phyloP scores from a whole-genome alignment of 768 basidiomycete genomes.

The Suillus americanus region DNA sequence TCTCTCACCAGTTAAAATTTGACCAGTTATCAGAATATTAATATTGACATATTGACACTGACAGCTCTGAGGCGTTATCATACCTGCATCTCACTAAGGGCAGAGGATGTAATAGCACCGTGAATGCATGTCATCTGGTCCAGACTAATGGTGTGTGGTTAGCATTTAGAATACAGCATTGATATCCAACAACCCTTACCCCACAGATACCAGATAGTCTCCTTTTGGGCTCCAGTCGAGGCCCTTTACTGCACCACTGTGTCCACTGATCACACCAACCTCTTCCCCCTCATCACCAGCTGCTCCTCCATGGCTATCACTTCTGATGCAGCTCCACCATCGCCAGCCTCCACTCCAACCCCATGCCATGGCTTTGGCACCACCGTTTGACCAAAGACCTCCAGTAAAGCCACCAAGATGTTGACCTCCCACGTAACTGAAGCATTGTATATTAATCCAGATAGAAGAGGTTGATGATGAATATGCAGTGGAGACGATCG shows the following conservation, averaged over 20 bases:
- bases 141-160: constrained; percentile 44
- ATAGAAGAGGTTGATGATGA: constrained; percentile 52
- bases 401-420: constrained; percentile 91
- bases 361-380: constrained; percentile 72
- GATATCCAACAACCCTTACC: constrained; percentile 47
- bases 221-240: constrained; percentile 87
- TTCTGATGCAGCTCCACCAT: constrained; percentile 61
- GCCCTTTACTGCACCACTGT: constrained; percentile 75
- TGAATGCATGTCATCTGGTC: constrained; percentile 95
- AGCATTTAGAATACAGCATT: not conserved
- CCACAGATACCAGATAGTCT: constrained; percentile 81
- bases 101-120: constrained; percentile 44
- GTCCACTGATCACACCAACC: constrained; percentile 79
- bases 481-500: constrained; percentile 37
- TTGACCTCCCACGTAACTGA: constrained; percentile 93
- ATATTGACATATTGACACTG: not conserved
- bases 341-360: constrained; percentile 97
- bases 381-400: constrained; percentile 72
- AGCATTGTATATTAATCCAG: constrained; percentile 89
- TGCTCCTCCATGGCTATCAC: constrained; percentile 14
- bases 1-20: not conserved
- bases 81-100: not conserved
- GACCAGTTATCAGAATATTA: not conserved
- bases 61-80: not conserved
- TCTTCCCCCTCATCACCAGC: constrained; percentile 66